Evolutionary conservation across 2,329 filamentous ascomycete genomes (phyloP).

Genomic region (Aspergillus hiratsukae): DNA sequence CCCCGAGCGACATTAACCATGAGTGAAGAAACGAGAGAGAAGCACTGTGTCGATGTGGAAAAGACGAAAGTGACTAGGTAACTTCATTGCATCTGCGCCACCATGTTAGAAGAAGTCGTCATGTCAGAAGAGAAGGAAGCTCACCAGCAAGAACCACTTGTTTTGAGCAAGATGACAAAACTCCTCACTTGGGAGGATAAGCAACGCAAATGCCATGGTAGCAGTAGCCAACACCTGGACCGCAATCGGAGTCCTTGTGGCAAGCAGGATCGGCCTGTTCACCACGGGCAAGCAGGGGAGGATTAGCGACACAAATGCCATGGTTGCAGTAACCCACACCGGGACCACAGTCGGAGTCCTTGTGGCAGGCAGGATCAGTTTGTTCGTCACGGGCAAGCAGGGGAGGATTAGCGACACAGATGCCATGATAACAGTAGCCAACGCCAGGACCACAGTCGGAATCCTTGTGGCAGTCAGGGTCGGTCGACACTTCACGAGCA

Average conservation of each 20-base stretch:
- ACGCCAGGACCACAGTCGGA: background rate
- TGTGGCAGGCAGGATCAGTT: background rate
- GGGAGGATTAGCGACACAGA: background rate
- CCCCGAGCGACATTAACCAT: background rate
- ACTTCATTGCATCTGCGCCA: background rate
- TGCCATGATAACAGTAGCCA: background rate
- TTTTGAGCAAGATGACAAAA: background rate
- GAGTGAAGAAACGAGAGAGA: background rate
- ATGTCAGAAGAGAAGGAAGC: background rate
- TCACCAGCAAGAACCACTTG: background rate
- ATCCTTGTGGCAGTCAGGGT: background rate
- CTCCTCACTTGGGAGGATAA: background rate
- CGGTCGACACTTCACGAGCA: background rate
- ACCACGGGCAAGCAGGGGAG: background rate
- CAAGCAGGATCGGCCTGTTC: background rate
- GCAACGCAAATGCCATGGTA: slow-evolving; percentile 2
- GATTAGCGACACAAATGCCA: background rate
- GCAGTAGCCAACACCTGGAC: background rate
- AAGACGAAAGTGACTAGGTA: background rate
- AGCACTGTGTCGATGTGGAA: background rate
- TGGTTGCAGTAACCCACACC: background rate
- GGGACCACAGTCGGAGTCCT: background rate
- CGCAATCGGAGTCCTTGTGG: background rate
- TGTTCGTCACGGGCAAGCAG: background rate
- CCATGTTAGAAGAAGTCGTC: background rate